These are phyloP conservation scores for Penicillium crystallinum DNA, from an alignment of 495 filamentous ascomycete species.

Conservation along the genomic window DNA sequence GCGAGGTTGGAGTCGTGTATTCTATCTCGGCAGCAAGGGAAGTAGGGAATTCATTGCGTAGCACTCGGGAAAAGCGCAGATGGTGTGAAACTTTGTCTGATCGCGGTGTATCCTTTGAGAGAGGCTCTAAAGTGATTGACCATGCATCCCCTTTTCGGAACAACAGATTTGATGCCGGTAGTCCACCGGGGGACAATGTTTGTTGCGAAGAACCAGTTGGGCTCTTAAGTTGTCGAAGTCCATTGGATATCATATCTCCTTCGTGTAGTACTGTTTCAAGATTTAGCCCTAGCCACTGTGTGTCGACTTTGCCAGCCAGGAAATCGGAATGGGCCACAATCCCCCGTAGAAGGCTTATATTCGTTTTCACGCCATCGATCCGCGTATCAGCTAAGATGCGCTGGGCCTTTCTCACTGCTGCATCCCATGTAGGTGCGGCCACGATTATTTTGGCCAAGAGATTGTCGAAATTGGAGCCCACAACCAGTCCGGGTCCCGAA, in stretches of 20 bases:
- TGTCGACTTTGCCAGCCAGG: slow-evolving; percentile 41
- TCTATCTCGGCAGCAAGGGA: slow-evolving; percentile 50
- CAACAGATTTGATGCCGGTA: slow-evolving; percentile 34
- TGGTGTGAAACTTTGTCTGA: slow-evolving; percentile 30
- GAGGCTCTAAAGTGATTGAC: slow-evolving; percentile 44
- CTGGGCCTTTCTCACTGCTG: slow-evolving; percentile 46
- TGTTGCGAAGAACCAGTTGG: slow-evolving; percentile 2
- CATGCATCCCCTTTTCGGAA: slow-evolving; percentile 55
- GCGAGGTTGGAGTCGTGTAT: slow-evolving; percentile 42
- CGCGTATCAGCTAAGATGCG: slow-evolving; percentile 50
- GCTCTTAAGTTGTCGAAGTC: background rate
- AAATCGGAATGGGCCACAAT: slow-evolving; percentile 50
- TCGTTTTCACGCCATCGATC: slow-evolving; percentile 52
- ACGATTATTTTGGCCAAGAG: slow-evolving; percentile 59
- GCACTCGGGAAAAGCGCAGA: slow-evolving; percentile 47
- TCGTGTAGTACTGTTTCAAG: slow-evolving; percentile 34
- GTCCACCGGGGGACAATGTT: background rate
- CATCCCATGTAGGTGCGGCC: slow-evolving; percentile 47
- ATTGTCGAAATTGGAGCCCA: slow-evolving; percentile 55
- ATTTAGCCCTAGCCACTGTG: slow-evolving; percentile 52
- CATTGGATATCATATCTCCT: slow-evolving; percentile 25
- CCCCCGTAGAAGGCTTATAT: slow-evolving; percentile 47
- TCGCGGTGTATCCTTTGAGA: slow-evolving; percentile 7
- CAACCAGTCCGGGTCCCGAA: slow-evolving; percentile 27
- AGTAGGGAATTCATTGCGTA: slow-evolving; percentile 54